A percentile compares a stretch with the other conserved stretches of the same genome.
Evolutionary conservation across 1,284 basidiomycete species (phyloP).

Genomic region (Fomitiporia mediterranea): DNA sequence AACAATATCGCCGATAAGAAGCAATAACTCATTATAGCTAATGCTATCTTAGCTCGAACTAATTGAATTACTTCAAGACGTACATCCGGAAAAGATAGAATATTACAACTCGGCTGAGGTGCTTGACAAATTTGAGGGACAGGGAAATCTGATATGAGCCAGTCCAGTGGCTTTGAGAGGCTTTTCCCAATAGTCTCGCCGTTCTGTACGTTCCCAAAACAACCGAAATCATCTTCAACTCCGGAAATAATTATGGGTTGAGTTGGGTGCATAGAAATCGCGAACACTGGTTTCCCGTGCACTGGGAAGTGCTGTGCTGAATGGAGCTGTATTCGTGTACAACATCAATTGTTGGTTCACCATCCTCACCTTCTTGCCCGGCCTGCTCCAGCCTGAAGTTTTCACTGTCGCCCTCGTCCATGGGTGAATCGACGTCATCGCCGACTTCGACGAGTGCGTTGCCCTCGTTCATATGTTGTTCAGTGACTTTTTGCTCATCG

Average conservation of each 20-base stretch:
- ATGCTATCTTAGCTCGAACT: too few species aligned
- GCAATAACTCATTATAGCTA: slow-evolving; percentile 25
- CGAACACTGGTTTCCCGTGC: slow-evolving; percentile 79
- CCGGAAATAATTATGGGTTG: slow-evolving; percentile 86
- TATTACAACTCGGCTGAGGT: slow-evolving; percentile 40
- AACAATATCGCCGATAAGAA: slow-evolving; percentile 49
- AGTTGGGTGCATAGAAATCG: slow-evolving; percentile 81
- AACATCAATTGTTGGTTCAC: slow-evolving; percentile 38
- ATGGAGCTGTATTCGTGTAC: slow-evolving; percentile 60
- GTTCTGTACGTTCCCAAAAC: slow-evolving; percentile 87
- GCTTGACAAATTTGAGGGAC: slow-evolving; percentile 45
- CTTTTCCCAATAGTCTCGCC: slow-evolving; percentile 80
- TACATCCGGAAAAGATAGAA: slow-evolving; percentile 36
- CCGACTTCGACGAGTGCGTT: slow-evolving; percentile 60
- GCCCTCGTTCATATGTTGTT: slow-evolving; percentile 50
- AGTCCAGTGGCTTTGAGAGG: too few species aligned
- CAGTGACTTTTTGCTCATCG: slow-evolving; percentile 37
- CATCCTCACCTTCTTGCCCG: slow-evolving; percentile 30
- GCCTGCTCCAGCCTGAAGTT: too few species aligned
- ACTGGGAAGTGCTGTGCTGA: slow-evolving; percentile 57
- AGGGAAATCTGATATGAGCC: too few species aligned
- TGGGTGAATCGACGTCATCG: slow-evolving; percentile 66
- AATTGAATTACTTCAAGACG: slow-evolving; percentile 37
- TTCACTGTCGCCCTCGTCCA: slow-evolving; percentile 68
- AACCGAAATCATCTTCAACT: slow-evolving; percentile 93